Evolutionary conservation across 352 stramenopile species (phyloP).

Genomic region (Phytophthora pseudosyringae): DNA sequence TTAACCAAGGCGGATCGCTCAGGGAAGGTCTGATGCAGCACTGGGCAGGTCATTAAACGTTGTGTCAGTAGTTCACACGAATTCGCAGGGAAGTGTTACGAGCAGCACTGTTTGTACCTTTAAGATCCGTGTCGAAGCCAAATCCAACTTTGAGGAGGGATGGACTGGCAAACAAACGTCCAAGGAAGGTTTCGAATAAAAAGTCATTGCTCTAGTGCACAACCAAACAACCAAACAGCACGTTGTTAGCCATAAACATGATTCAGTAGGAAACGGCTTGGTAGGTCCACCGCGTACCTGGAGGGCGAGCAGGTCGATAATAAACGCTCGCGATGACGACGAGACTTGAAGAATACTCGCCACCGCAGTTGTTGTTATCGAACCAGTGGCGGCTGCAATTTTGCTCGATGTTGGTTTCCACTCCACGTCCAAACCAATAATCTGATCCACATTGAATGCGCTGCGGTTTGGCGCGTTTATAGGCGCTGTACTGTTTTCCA

Average conservation of each 20-base stretch:
- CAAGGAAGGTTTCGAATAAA: conserved; percentile 59
- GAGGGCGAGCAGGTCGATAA: conserved; percentile 65
- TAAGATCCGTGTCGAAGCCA: conserved; percentile 74
- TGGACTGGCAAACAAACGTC: conserved; percentile 41
- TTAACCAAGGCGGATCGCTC: conserved; percentile 44
- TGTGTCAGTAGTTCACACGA: background rate
- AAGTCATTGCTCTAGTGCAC: conserved; percentile 46
- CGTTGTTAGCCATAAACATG: background rate
- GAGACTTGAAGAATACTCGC: conserved; percentile 77
- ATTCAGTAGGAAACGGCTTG: background rate
- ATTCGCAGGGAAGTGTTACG: background rate
- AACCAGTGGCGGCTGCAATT: conserved; percentile 33
- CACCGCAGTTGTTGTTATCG: conserved; percentile 35
- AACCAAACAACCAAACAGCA: background rate
- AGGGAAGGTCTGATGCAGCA: conserved; percentile 76
- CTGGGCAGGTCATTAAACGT: conserved; percentile 24
- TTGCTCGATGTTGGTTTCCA: conserved; percentile 65
- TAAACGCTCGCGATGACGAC: conserved; percentile 48
- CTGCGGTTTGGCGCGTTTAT: background rate
- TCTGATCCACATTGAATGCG: conserved; percentile 7
- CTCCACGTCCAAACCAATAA: conserved; percentile 76
- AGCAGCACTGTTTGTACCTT: conserved; percentile 42
- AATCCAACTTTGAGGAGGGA: conserved; percentile 66
- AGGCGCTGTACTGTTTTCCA: background rate
- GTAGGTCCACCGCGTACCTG: conserved; percentile 42